These are phyloP conservation scores for Candida broadrunensis DNA, from an alignment of 805 yeast genomes.

Conservation along the genomic window DNA sequence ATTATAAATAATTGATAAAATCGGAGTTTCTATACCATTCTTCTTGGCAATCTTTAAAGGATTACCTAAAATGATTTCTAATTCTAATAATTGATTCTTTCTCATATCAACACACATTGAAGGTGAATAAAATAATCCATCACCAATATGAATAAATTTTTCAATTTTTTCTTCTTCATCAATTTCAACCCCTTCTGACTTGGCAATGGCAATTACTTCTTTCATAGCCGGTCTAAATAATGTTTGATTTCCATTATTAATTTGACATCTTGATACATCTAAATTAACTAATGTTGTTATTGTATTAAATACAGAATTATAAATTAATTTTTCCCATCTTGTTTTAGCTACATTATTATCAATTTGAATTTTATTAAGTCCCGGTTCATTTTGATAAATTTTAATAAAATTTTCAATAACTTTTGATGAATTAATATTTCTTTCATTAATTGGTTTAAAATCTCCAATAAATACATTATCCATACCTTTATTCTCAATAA, in stretches of 20 bases:
- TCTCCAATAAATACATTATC: slow-evolving; percentile 21
- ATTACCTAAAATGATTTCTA: slow-evolving; percentile 40
- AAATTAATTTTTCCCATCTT: slow-evolving; percentile 39
- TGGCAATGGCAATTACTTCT: slow-evolving; percentile 65
- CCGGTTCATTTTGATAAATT: slow-evolving; percentile 25
- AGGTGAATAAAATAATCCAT: slow-evolving; percentile 39
- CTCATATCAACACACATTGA: slow-evolving; percentile 39
- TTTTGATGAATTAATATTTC: slow-evolving; percentile 3
- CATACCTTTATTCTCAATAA: slow-evolving; percentile 14
- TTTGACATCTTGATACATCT: slow-evolving; percentile 36
- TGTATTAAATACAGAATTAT: slow-evolving; percentile 35
- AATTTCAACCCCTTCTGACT: slow-evolving; percentile 60
- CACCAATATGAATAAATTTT: slow-evolving; percentile 48
- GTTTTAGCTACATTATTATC: slow-evolving; percentile 29
- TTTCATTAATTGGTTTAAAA: slow-evolving; percentile 17
- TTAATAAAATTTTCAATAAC: slow-evolving; percentile 19
- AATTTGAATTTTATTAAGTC: slow-evolving; percentile 19
- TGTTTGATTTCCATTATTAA: slow-evolving; percentile 25
- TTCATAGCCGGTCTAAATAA: slow-evolving; percentile 58
- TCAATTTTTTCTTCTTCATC: slow-evolving; percentile 45
- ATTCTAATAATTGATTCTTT: slow-evolving; percentile 35
- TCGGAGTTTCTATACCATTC: slow-evolving; percentile 51
- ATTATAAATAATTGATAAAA: slow-evolving; percentile 53
- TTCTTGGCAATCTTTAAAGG: slow-evolving; percentile 36
- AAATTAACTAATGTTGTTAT: slow-evolving; percentile 29